These are phyloP conservation scores for Neofusicoccum kwambonambiense DNA, from an alignment of 2,329 filamentous ascomycete genomes.

Conservation along the genomic window DNA sequence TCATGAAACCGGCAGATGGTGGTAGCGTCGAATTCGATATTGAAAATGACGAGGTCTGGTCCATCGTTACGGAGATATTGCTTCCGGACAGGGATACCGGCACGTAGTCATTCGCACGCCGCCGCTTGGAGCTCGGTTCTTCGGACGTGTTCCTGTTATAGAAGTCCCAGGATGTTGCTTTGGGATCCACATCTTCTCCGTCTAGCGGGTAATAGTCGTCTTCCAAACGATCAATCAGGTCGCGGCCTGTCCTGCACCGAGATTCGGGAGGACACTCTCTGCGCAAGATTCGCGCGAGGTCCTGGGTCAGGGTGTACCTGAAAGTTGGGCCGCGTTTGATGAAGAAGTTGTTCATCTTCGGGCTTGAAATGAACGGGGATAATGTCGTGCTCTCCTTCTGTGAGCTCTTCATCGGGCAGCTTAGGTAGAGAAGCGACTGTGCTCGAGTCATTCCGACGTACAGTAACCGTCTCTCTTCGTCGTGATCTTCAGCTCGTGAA, in stretches of 20 bases:
- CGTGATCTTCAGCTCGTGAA: constrained; percentile 75
- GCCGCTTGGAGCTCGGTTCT: constrained; percentile 26
- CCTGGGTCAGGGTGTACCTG: constrained; percentile 59
- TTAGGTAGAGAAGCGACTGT: constrained; percentile 81
- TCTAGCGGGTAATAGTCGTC: constrained; percentile 37
- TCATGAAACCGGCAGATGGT: constrained; percentile 35
- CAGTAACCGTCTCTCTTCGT: constrained; percentile 83
- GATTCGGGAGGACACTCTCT: constrained; percentile 58
- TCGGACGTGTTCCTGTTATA: background rate
- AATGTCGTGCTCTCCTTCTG: constrained; percentile 62
- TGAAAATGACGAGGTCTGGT: constrained; percentile 29
- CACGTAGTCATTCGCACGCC: constrained; percentile 24
- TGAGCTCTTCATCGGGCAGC: constrained; percentile 69
- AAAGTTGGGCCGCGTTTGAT: constrained; percentile 69
- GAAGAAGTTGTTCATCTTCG: constrained; percentile 53
- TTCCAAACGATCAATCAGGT: constrained; percentile 30
- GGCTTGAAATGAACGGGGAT: constrained; percentile 68
- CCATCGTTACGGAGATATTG: constrained; percentile 30
- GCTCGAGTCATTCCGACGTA: constrained; percentile 98
- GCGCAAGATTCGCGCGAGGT: constrained; percentile 69
- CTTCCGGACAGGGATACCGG: background rate
- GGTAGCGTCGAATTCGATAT: constrained; percentile 27
- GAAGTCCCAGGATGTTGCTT: constrained; percentile 25
- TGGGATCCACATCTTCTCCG: constrained; percentile 35
- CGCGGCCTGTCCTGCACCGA: constrained; percentile 26